These are phyloP conservation scores for Brasilioporus rufonigricans DNA, from an alignment of 768 basidiomycete genomes.

Conservation along the genomic window DNA sequence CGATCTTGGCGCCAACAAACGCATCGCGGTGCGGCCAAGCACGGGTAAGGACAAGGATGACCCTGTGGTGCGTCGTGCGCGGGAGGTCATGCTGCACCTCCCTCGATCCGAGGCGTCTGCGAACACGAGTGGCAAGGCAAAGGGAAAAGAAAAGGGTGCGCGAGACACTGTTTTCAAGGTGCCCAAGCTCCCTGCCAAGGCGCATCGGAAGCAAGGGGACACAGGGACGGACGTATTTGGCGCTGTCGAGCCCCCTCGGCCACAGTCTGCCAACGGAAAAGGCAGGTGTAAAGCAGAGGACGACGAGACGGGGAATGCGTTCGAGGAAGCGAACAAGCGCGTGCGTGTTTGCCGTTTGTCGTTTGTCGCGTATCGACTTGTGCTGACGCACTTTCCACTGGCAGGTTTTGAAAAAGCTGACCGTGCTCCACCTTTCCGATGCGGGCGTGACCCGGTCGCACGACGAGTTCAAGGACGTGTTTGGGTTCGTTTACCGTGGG, in stretches of 20 bases:
- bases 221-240: constrained; percentile 33
- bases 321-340: constrained; percentile 62
- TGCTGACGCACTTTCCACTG: not conserved
- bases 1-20: constrained; percentile 20
- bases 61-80: constrained; percentile 32
- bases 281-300: constrained; percentile 35
- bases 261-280: constrained; percentile 28
- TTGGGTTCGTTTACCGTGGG: constrained; percentile 39
- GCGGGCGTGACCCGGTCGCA: constrained; percentile 37
- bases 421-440: constrained; percentile 31
- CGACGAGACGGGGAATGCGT: constrained; percentile 22
- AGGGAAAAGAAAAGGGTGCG: not conserved
- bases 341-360: constrained; percentile 36
- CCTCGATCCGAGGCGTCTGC: constrained; percentile 25
- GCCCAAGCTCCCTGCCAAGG: constrained; percentile 42
- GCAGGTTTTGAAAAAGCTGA: constrained; percentile 39
- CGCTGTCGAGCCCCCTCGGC: constrained; percentile 16
- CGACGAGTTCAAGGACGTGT: constrained; percentile 41
- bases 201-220: constrained; percentile 15
- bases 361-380: not conserved
- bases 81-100: constrained; percentile 38
- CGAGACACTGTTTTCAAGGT: constrained; percentile 40
- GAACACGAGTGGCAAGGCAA: constrained; percentile 7
- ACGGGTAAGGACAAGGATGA: constrained; percentile 27
- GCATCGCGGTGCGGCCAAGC: constrained; percentile 20